Conservation (phyloP, 306 rosid genomes). For the Boehmeria nivea region DNA sequence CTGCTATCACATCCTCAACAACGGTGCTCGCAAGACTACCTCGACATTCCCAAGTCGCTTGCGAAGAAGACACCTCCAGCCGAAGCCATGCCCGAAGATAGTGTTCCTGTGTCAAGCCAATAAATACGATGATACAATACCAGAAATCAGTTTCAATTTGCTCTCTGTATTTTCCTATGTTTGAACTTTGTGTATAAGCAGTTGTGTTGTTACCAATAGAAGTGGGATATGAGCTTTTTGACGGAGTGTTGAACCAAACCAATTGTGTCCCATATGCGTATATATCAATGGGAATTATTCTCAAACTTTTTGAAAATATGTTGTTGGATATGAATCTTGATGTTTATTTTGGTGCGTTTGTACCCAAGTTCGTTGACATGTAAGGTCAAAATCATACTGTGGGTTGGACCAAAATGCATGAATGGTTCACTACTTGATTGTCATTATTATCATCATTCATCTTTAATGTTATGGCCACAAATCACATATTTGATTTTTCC, state of each 20-base stretch:
- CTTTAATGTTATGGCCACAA: too few relatives aligned
- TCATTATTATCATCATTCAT: too few relatives aligned
- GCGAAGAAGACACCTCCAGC: conserved; percentile 46
- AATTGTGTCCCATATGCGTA: conserved; percentile 9
- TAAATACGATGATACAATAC: conserved; percentile 21
- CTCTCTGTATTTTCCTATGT: conserved; percentile 7
- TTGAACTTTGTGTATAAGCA: conserved; percentile 20
- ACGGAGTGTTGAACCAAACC: background rate
- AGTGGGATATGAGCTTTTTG: conserved; percentile 11
- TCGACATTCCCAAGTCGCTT: conserved; percentile 79
- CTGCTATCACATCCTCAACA: conserved; percentile 85
- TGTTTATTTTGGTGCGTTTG: too few relatives aligned
- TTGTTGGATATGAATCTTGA: too few relatives aligned
- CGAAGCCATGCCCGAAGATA: conserved; percentile 56
- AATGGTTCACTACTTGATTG: too few relatives aligned
- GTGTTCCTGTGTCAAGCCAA: conserved; percentile 39
- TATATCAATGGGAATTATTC: conserved; percentile 18
- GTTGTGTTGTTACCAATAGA: too few relatives aligned
- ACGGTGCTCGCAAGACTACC: conserved; percentile 62
- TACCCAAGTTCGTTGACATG: too few relatives aligned
- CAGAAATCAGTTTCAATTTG: conserved; percentile 5
- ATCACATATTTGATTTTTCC: too few relatives aligned
- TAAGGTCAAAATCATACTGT: too few relatives aligned
- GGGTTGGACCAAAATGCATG: too few relatives aligned
- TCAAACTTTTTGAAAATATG: too few relatives aligned